Evolutionary conservation across 83 land plant species (phyloP).

Genomic region (Diphasiastrum complanatum): DNA sequence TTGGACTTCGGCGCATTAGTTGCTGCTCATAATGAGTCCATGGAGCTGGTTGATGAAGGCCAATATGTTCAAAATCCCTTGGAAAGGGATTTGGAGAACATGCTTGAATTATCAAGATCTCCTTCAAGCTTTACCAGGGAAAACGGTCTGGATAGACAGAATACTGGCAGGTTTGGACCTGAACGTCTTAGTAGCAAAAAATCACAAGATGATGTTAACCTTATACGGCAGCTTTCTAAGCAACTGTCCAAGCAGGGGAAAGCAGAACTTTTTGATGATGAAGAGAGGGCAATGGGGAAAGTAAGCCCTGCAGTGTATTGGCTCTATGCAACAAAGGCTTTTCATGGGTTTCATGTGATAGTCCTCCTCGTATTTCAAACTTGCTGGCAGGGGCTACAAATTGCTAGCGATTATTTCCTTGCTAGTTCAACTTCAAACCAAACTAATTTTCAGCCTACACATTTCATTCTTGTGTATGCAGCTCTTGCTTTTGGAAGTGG

Average conservation of each 20-base stretch:
- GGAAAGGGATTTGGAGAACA: background rate
- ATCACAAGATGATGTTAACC: background rate
- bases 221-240: background rate
- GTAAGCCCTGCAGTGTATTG: conserved; percentile 27
- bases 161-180: conserved; percentile 5
- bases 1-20: conserved; percentile 30
- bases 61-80: background rate
- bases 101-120: background rate
- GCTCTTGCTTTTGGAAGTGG: conserved; percentile 33
- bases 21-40: conserved; percentile 33
- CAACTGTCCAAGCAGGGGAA: conserved; percentile 1
- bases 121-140: conserved; percentile 3
- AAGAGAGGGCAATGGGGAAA: conserved; percentile 34
- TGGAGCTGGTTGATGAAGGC: conserved; percentile 16
- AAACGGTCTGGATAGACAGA: background rate
- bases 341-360: conserved; percentile 21
- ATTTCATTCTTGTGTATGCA: conserved; percentile 27
- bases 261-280: conserved; percentile 27
- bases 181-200: conserved; percentile 8
- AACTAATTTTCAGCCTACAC: conserved; percentile 6
- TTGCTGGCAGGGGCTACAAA: conserved; percentile 27
- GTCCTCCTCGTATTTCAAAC: conserved; percentile 25
- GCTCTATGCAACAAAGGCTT: conserved; percentile 35
- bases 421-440: conserved; percentile 26
- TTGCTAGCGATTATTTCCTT: conserved; percentile 35